Evolutionary conservation across 2,329 filamentous ascomycete genomes (phyloP), one percentile per base, ranked within the genome.

Genomic region (Microcyclospora tardicrescens): DNA sequence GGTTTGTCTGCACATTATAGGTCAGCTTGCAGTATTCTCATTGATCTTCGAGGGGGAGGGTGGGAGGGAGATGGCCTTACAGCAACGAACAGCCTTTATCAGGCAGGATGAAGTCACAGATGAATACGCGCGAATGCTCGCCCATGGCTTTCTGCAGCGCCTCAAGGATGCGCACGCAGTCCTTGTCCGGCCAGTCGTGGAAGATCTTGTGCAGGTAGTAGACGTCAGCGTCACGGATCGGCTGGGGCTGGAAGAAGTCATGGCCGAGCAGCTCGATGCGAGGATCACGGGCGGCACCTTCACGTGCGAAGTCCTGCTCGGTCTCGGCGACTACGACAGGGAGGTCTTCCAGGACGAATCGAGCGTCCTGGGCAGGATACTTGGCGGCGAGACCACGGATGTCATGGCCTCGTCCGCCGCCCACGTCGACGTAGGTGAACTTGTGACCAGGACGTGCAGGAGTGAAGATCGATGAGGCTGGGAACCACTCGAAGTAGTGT

Each of bases 131-230:
- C 10, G 30, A 32, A 10, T 32, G 30, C 30, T n/a, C 30, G 30
- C 30, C 30, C 30, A 32, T 32, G 2, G 49, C 50, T 16, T 34
- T 33, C 27, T 38, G 42, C 11, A 56, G 28, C 19, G 42, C 44
- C 13, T 36, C 27, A 5, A 52, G 39, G 19, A 52, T 52, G 15
- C 12, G 38, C 13, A 34, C 34, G 33, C 40, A 45, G 6, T 37
- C 35, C 16, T 34, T 37, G 35, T 51, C 46, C 2, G 39, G 43
- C 48, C 51, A 54, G 39, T 55, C 49, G 34, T 55, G 52, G 29
- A 55, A 33, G 4, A 55, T 43, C 11, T 42, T 44, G 14, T 49
- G 48, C 30, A 50, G 33, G 31, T 47, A 52, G 36, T 52, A 55
- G 8, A 44, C 44, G 16, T 41, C 38, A 6, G 51, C 52, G 11